These are phyloP conservation scores for Globisporangium rhizosaccharum DNA, from an alignment of 352 stramenopile genomes.

Conservation along the genomic window DNA sequence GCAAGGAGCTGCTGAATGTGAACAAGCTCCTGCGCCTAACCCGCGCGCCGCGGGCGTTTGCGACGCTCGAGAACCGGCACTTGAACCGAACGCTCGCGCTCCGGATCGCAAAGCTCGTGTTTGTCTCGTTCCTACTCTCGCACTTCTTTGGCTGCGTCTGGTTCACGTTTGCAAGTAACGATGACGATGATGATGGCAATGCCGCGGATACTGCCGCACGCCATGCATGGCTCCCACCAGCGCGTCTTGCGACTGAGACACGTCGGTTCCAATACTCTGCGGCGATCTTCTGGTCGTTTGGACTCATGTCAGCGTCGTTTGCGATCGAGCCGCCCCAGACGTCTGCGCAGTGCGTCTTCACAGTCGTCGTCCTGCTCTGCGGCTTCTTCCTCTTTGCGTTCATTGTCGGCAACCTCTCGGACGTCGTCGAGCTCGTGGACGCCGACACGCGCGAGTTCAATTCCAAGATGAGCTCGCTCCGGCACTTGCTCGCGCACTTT, in stretches of 20 bases:
- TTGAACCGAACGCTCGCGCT: conserved; percentile 35
- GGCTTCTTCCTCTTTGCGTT: conserved; percentile 44
- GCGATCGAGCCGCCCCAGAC: conserved; percentile 26
- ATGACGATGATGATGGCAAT: conserved; percentile 8
- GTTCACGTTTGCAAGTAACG: conserved; percentile 31
- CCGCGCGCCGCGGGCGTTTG: conserved; percentile 29
- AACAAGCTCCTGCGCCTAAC: conserved; percentile 42
- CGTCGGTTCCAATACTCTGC: conserved; percentile 26
- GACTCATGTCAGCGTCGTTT: conserved; percentile 32
- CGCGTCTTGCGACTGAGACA: conserved; percentile 1
- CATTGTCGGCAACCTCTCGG: conserved; percentile 33
- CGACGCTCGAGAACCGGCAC: conserved; percentile 31
- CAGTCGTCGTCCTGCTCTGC: conserved; percentile 24
- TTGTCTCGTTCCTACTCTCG: conserved; percentile 38
- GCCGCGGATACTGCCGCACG: conserved; percentile 28
- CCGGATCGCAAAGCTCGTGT: conserved; percentile 38
- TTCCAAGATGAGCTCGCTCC: conserved; percentile 29
- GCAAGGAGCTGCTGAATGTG: conserved; percentile 35
- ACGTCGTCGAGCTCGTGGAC: conserved; percentile 37
- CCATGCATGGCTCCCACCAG: conserved; percentile 20
- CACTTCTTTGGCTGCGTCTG: conserved; percentile 46
- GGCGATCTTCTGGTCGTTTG: conserved; percentile 35
- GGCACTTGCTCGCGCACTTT: conserved; percentile 35
- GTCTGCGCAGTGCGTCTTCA: conserved; percentile 25
- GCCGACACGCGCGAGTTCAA: conserved; percentile 44